Conservation (phyloP, 441 rosid genomes). For the Aleurites moluccanus region DNA sequence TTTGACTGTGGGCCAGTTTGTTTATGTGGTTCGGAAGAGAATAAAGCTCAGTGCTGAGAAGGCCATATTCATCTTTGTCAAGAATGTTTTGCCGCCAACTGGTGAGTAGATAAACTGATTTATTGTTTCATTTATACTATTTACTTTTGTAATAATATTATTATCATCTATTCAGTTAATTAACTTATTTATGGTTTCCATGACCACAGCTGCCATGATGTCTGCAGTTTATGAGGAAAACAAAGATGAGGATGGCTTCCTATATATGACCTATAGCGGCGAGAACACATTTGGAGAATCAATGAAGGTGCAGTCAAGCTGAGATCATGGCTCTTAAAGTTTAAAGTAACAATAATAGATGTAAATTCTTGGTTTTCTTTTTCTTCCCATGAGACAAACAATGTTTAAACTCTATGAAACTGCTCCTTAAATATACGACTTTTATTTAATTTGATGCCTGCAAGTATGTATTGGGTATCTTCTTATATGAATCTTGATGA, state of each 20-base stretch:
- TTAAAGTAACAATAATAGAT: slow-evolving; percentile 12
- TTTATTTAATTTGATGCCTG: slow-evolving; percentile 1
- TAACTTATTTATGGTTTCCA: slow-evolving; percentile 7
- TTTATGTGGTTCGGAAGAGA: too few relatives aligned
- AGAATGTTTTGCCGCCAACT: too few relatives aligned
- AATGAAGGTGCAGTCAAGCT: slow-evolving; percentile 4
- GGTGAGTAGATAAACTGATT: too few relatives aligned
- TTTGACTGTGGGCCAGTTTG: too few relatives aligned
- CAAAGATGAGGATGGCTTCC: slow-evolving; percentile 96
- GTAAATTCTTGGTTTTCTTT: slow-evolving; percentile 30
- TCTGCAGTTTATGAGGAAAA: slow-evolving; percentile 93
- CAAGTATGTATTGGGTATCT: not conserved
- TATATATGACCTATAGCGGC: slow-evolving; percentile 96
- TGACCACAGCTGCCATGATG: slow-evolving; percentile 77
- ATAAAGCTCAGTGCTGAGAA: too few relatives aligned
- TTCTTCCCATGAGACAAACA: not conserved
- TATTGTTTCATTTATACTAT: not conserved
- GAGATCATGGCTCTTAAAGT: not conserved
- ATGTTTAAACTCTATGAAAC: slow-evolving; percentile 4
- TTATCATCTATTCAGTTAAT: not conserved
- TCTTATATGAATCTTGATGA: not conserved
- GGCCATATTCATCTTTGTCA: too few relatives aligned
- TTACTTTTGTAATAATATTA: not conserved
- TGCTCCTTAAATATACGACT: slow-evolving; percentile 1
- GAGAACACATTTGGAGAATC: slow-evolving; percentile 85